Evolutionary conservation across 2,329 filamentous ascomycete species (phyloP), one percentile per base, ranked within the genome.

Genomic region (Fusarium musae): DNA sequence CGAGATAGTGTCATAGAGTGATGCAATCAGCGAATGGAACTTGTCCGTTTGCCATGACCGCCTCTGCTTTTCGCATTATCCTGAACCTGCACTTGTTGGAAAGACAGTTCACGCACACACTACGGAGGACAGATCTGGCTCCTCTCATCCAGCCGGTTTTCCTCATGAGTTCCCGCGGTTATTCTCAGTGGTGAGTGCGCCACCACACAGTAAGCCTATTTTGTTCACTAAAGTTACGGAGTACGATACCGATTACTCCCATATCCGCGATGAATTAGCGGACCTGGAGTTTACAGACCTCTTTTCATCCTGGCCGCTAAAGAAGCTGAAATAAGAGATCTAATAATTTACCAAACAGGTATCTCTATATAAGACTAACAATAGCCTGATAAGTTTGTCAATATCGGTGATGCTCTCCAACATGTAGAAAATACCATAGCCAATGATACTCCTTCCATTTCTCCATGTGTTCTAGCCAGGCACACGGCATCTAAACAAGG

Each of bases 91-190:
- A 17, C 36, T 42, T 16, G 37, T 30, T 56, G 34, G 42, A 36
- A 52, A 43, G 28, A 36, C 53, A 36, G 46, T 39, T 56, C 16
- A 54, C 39, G 59, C 44, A 34, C 36, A 30, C 40, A 26, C 37
- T 65, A 46, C 63, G 47, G 63, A 56, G 26, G 44, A 40, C 36
- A 64, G 30, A 52, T 60, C 57, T 59, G 44, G 61, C 61, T 57
- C 50, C 67, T 70, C 73, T 70, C 65, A 70, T 57, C 73, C 64
- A 75, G 66, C 71, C 67, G 63, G 58, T 62, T n/a, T 59, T 52
- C 40, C 28, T 59, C 36, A 54, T 52, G 63, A 60, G 64, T 68
- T 69, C 66, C 75, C 75, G 73, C 66, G 75, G 75, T 60, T 77
- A 77, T 74, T 66, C 59, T 66, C 72, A 17, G 19, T 44, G 42